A percentile compares a stretch with the other conserved stretches of the same genome.
These are phyloP conservation scores for Zea mays DNA, from an alignment of 176 grass and related monocot species.

Conservation along the genomic window Zm-B73-REFERENCE-NAM-5.0 NC_050098.1:143116001-143116500, in stretches of 20 bases:
- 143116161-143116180: background rate
- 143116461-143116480: conserved; percentile 73
- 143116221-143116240: conserved; percentile 73
- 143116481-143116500: conserved; percentile 58
- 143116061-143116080: background rate
- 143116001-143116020: background rate
- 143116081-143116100: background rate
- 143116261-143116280: conserved; percentile 70
- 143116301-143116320: conserved; percentile 75
- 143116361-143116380: conserved; percentile 78
- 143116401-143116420: conserved; percentile 67
- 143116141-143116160: background rate
- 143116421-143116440: conserved; percentile 63
- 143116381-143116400: conserved; percentile 70
- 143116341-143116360: conserved; percentile 75
- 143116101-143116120: background rate
- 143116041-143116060: background rate
- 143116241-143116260: conserved; percentile 69
- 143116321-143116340: conserved; percentile 73
- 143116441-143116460: conserved; percentile 63
- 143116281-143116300: conserved; percentile 80
- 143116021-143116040: background rate
- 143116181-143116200: background rate
- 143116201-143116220: conserved; percentile 68
- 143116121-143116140: conserved; percentile 6